phyloP scores from a whole-genome alignment of 768 basidiomycete species.

The Baorangia bicolor region DNA sequence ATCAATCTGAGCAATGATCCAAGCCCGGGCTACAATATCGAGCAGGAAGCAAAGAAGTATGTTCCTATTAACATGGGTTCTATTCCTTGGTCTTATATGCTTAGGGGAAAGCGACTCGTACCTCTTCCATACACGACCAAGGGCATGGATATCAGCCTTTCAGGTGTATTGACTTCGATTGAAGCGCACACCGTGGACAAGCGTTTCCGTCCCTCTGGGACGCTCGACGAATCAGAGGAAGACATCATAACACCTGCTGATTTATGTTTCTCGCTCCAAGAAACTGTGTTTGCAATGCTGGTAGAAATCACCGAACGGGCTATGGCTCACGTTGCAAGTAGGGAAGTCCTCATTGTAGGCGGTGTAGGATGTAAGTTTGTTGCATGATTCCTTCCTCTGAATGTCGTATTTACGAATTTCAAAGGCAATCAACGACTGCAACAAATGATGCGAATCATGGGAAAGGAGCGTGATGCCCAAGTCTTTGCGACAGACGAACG shows the following conservation, averaged over 20 bases:
- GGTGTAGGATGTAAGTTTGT: constrained; percentile 93
- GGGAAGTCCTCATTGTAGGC: constrained; percentile 95
- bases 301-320: constrained; percentile 99
- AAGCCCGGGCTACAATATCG: constrained; percentile 95
- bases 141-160: constrained; percentile 96
- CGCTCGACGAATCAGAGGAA: constrained; percentile 37
- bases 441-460: constrained; percentile 99
- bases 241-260: constrained; percentile 93
- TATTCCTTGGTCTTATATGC: neutral
- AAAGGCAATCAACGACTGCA: constrained; percentile 90
- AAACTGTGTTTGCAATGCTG: constrained; percentile 96
- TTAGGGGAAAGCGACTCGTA: constrained; percentile 80
- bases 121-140: constrained; percentile 93
- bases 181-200: constrained; percentile 89
- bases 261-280: constrained; percentile 94
- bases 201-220: constrained; percentile 61
- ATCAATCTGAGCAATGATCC: constrained; percentile 96
- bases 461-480: constrained; percentile 78
- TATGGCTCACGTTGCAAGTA: constrained; percentile 98
- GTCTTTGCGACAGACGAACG: constrained; percentile 97
- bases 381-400: neutral
- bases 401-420: neutral
- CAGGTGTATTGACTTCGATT: constrained; percentile 86
- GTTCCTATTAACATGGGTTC: neutral
- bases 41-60: constrained; percentile 90